Evolutionary conservation across 768 basidiomycete genomes (phyloP).

Genomic region (Ramaria rubella): DNA sequence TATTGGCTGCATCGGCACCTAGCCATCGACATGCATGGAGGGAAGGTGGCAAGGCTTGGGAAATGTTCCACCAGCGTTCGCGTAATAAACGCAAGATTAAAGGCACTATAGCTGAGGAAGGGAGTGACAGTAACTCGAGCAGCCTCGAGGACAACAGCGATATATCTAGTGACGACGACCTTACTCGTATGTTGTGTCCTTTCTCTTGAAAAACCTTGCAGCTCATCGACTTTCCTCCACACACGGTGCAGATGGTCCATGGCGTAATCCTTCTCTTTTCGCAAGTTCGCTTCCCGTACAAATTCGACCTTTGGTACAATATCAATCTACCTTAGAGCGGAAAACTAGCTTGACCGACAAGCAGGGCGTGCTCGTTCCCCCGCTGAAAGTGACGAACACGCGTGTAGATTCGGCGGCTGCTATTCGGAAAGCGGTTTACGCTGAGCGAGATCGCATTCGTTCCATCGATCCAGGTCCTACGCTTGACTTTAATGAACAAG

Average conservation of each 20-base stretch:
- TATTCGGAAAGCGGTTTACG: constrained; percentile 56
- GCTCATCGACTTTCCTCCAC: background rate
- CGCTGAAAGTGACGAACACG: constrained; percentile 14
- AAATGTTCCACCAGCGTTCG: constrained; percentile 37
- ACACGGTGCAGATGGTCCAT: constrained; percentile 15
- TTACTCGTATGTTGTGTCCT: constrained; percentile 17
- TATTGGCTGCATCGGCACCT: constrained; percentile 63
- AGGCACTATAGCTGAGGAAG: constrained; percentile 30
- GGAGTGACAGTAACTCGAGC: constrained; percentile 16
- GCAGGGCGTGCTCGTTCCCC: constrained; percentile 26
- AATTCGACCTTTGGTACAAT: constrained; percentile 37
- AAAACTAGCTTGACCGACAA: constrained; percentile 39
- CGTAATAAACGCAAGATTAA: constrained; percentile 22
- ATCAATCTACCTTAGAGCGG: constrained; percentile 39
- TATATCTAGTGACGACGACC: constrained; percentile 17
- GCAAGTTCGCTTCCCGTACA: constrained; percentile 58
- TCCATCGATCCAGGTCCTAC: constrained; percentile 58
- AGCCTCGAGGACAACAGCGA: constrained; percentile 19
- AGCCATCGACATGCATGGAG: constrained; percentile 71
- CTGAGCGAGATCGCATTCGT: constrained; percentile 59
- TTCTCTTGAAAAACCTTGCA: background rate
- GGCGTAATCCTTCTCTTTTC: constrained; percentile 20
- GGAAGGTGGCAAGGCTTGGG: constrained; percentile 58
- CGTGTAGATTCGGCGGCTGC: constrained; percentile 37
- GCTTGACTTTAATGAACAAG: constrained; percentile 50